Conservation (phyloP, 106 monocot species). For the Dioscorea alata region DNA sequence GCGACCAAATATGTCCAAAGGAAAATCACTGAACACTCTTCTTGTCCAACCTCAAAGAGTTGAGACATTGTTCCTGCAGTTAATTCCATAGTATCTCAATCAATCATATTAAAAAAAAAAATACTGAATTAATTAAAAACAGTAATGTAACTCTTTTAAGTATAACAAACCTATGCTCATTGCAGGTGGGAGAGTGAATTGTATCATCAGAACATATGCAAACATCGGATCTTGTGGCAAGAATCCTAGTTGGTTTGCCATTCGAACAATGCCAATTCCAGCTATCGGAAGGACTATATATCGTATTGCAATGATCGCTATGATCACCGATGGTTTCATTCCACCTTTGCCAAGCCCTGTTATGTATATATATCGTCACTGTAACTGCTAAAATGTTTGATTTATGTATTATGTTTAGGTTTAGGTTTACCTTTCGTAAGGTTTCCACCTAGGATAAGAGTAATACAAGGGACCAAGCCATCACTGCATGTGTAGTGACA, state of each 20-base stretch:
- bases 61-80: constrained; percentile 10
- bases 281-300: constrained; percentile 36
- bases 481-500: constrained; percentile 19
- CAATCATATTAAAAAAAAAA: background rate
- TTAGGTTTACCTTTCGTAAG: constrained; percentile 35
- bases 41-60: constrained; percentile 4
- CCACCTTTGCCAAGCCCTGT: constrained; percentile 40
- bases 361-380: background rate
- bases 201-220: constrained; percentile 39
- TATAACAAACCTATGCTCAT: constrained; percentile 24
- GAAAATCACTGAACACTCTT: constrained; percentile 12
- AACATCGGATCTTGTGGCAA: constrained; percentile 44
- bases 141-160: background rate
- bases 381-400: background rate
- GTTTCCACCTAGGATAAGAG: constrained; percentile 69
- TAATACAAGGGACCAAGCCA: constrained; percentile 48
- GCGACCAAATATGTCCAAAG: constrained; percentile 7
- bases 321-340: constrained; percentile 17
- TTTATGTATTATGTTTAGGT: background rate
- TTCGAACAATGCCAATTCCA: constrained; percentile 31
- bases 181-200: constrained; percentile 40
- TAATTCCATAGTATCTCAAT: background rate
- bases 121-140: no score
- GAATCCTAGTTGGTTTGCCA: constrained; percentile 24
- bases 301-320: constrained; percentile 24